Evolutionary conservation across 257 asterid genomes (phyloP).

Genomic region (Salvia splendens): DNA sequence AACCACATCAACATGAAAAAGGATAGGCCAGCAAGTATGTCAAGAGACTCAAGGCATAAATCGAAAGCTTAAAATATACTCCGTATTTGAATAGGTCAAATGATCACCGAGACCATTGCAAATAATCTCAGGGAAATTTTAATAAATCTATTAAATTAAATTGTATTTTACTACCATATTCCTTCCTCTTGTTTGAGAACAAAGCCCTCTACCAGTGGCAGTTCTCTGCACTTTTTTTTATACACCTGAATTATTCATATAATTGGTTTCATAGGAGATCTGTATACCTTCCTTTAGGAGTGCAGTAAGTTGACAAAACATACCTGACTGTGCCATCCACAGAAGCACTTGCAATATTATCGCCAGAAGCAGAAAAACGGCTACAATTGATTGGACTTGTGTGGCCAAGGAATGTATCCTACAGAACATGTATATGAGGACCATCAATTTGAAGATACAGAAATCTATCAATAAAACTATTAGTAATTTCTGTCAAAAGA

Average conservation of each 20-base stretch:
- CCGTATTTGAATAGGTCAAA: slow-evolving; percentile 11
- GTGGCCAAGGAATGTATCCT: slow-evolving; percentile 98
- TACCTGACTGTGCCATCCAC: slow-evolving; percentile 95
- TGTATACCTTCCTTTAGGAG: slow-evolving; percentile 16
- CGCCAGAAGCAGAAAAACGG: slow-evolving; percentile 94
- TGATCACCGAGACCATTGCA: neutral
- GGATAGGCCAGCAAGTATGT: slow-evolving; percentile 1
- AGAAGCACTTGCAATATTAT: slow-evolving; percentile 97
- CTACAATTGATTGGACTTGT: slow-evolving; percentile 92
- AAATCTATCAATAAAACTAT: slow-evolving; percentile 16
- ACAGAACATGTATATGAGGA: slow-evolving; percentile 27
- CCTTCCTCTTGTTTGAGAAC: neutral
- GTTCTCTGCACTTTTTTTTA: slow-evolving; percentile 19
- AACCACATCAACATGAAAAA: slow-evolving; percentile 34
- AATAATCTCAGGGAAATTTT: slow-evolving; percentile 10
- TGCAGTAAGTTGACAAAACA: slow-evolving; percentile 22
- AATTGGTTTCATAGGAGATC: slow-evolving; percentile 24
- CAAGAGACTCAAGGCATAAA: slow-evolving; percentile 7
- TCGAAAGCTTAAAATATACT: slow-evolving; percentile 5
- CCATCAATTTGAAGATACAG: slow-evolving; percentile 16
- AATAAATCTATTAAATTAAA: neutral
- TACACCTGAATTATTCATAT: neutral
- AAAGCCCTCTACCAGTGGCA: neutral
- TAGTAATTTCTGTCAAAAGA: slow-evolving; percentile 20
- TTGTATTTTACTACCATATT: neutral